These are phyloP conservation scores for Magnusiomyces tetraspermus DNA, from an alignment of 1,139 yeast species.

Conservation along the genomic window DNA sequence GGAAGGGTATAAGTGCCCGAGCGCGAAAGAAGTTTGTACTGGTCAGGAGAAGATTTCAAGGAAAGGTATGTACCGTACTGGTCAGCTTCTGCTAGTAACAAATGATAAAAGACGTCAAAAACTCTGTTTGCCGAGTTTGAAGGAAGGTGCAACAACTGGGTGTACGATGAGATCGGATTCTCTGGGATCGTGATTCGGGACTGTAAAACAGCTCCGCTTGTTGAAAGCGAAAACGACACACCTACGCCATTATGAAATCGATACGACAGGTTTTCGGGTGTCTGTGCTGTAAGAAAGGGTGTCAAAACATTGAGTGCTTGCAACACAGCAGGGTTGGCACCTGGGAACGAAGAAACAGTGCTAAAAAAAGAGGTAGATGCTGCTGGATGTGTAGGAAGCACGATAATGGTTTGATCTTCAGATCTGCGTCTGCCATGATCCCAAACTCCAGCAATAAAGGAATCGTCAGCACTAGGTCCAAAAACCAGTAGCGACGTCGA, in stretches of 20 bases:
- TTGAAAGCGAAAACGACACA: constrained; percentile 27
- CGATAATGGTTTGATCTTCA: constrained; percentile 35
- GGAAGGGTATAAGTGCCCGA: constrained; percentile 31
- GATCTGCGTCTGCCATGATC: constrained; percentile 34
- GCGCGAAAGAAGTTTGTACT: constrained; percentile 28
- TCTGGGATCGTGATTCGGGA: constrained; percentile 29
- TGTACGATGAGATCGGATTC: constrained; percentile 26
- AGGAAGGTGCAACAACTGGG: constrained; percentile 30
- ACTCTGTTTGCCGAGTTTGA: constrained; percentile 24
- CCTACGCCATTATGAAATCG: constrained; percentile 33
- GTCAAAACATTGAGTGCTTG: constrained; percentile 32
- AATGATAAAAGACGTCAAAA: constrained; percentile 35
- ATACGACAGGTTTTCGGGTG: constrained; percentile 32
- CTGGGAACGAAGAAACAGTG: constrained; percentile 31
- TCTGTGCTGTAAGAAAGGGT: constrained; percentile 34
- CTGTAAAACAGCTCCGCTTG: constrained; percentile 30
- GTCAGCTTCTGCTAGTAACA: constrained; percentile 30
- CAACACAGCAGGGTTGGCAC: constrained; percentile 29
- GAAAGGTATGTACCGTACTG: constrained; percentile 28
- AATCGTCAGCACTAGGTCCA: constrained; percentile 30
- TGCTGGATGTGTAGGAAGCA: constrained; percentile 24
- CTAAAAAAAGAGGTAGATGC: constrained; percentile 22
- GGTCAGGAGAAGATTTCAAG: constrained; percentile 27
- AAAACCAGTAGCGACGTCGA: constrained; percentile 28
- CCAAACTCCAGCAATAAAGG: constrained; percentile 32